A percentile compares a stretch with the other conserved stretches of the same genome.
Evolutionary conservation across 768 basidiomycete species (phyloP).

Genomic region (Hysterangium stoloniferum): DNA sequence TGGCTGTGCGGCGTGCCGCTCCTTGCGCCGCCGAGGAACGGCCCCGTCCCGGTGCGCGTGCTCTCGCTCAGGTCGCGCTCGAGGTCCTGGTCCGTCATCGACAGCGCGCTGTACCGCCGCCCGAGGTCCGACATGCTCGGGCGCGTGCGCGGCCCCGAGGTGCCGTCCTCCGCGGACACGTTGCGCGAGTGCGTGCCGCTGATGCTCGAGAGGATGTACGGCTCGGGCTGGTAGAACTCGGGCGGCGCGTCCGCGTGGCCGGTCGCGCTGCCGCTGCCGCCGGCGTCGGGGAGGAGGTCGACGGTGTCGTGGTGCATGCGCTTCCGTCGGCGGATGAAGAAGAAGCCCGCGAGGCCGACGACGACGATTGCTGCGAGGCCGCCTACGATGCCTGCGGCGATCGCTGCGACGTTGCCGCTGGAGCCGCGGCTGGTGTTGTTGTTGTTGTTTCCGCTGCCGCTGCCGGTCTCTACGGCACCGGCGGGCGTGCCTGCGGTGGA

Average conservation of each 20-base stretch:
- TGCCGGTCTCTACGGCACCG: conserved; percentile 32
- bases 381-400: conserved; percentile 52
- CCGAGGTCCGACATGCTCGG: conserved; percentile 10
- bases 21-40: too few relatives aligned
- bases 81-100: conserved; percentile 18
- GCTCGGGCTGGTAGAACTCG: conserved; percentile 68
- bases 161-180: conserved; percentile 31
- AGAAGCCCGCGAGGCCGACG: conserved; percentile 33
- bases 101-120: conserved; percentile 10
- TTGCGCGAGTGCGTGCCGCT: conserved; percentile 25
- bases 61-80: conserved; percentile 27
- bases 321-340: conserved; percentile 43
- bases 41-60: conserved; percentile 35
- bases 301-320: conserved; percentile 36
- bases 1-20: conserved; percentile 14
- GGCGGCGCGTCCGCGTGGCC: conserved; percentile 43
- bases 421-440: conserved; percentile 39
- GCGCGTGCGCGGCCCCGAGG: conserved; percentile 17
- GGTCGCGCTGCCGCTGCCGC: conserved; percentile 44
- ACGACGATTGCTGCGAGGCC: conserved; percentile 45
- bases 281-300: conserved; percentile 48
- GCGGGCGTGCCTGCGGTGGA: conserved; percentile 73
- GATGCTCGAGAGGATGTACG: conserved; percentile 64
- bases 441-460: conserved; percentile 39
- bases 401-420: conserved; percentile 36